A percentile compares a stretch with the other conserved stretches of the same genome.
Conservation (phyloP, 495 filamentous ascomycete species). For the Tetracladium setigerum region DNA sequence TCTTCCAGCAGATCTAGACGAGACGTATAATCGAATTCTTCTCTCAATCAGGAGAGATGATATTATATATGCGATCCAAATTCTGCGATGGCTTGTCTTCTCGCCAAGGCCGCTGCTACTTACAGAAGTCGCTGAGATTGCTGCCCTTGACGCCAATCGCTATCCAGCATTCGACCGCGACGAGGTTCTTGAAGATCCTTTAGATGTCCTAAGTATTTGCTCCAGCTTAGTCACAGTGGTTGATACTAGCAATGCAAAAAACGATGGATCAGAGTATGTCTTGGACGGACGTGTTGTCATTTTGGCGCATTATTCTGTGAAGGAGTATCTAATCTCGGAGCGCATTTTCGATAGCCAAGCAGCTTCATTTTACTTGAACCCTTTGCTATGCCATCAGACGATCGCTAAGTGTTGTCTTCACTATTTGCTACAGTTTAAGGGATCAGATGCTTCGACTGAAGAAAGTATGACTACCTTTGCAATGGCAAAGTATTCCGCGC, state of each 20-base stretch:
- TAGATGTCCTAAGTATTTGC: constrained; percentile 5
- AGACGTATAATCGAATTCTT: constrained; percentile 25
- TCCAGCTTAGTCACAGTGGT: constrained; percentile 11
- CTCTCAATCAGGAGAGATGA: constrained; percentile 3
- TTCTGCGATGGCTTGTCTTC: not conserved
- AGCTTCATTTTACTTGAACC: not conserved
- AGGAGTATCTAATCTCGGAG: constrained; percentile 27
- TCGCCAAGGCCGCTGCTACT: constrained; percentile 1
- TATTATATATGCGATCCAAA: constrained; percentile 4
- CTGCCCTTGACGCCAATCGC: constrained; percentile 4
- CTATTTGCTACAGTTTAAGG: constrained; percentile 23
- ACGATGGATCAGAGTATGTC: too few relatives aligned
- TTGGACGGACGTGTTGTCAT: too few relatives aligned
- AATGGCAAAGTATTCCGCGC: constrained; percentile 20
- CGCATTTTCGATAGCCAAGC: not conserved
- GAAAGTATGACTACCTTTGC: constrained; percentile 13
- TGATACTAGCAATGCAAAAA: too few relatives aligned
- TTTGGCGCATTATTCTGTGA: constrained; percentile 34
- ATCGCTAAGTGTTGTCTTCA: constrained; percentile 26
- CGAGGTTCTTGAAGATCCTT: constrained; percentile 4
- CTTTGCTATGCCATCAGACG: not conserved
- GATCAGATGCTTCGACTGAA: constrained; percentile 3
- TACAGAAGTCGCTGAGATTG: constrained; percentile 9
- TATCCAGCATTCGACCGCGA: constrained; percentile 3
- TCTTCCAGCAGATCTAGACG: constrained; percentile 33